These are phyloP conservation scores for Lagenidium giganteum DNA, from an alignment of 352 stramenopile genomes.

Conservation along the genomic window DNA sequence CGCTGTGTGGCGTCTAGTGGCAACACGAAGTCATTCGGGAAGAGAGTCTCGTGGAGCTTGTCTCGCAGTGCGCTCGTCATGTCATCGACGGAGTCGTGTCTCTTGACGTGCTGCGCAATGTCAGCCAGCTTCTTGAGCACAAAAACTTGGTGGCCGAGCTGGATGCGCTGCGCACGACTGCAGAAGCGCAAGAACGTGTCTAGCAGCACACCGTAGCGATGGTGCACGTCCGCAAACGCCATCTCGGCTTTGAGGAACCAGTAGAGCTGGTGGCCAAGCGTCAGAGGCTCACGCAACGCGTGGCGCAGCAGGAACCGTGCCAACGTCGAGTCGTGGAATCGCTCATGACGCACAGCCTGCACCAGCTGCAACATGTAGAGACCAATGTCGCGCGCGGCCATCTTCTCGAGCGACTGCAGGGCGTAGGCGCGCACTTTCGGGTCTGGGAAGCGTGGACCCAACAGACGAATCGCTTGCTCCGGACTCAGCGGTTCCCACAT, in stretches of 20 bases:
- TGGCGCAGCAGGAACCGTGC: slow-evolving; percentile 13
- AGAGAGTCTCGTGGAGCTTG: neutral
- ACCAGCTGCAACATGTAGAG: slow-evolving; percentile 25
- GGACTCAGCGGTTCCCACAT: slow-evolving; percentile 23
- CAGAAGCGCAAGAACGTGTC: neutral
- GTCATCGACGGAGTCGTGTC: neutral
- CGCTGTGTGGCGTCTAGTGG: slow-evolving; percentile 4
- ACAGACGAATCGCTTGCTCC: too few relatives aligned
- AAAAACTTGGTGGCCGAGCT: neutral
- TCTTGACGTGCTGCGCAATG: neutral
- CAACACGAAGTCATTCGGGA: slow-evolving; percentile 3
- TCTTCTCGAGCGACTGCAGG: neutral
- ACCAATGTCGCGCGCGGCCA: neutral
- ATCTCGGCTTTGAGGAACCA: slow-evolving; percentile 20
- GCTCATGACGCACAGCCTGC: slow-evolving; percentile 24
- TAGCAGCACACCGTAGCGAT: slow-evolving; percentile 5
- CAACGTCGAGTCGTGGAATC: slow-evolving; percentile 9
- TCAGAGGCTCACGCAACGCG: slow-evolving; percentile 4
- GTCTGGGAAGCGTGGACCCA: too few relatives aligned
- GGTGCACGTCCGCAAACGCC: neutral
- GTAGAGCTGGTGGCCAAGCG: slow-evolving; percentile 12
- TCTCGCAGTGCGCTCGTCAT: neutral
- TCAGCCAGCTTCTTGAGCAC: neutral
- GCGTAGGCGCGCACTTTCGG: neutral
- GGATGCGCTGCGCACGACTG: neutral